These are phyloP conservation scores for Pulveroboletus sp. DNA, from an alignment of 768 basidiomycete genomes.

Conservation along the genomic window DNA sequence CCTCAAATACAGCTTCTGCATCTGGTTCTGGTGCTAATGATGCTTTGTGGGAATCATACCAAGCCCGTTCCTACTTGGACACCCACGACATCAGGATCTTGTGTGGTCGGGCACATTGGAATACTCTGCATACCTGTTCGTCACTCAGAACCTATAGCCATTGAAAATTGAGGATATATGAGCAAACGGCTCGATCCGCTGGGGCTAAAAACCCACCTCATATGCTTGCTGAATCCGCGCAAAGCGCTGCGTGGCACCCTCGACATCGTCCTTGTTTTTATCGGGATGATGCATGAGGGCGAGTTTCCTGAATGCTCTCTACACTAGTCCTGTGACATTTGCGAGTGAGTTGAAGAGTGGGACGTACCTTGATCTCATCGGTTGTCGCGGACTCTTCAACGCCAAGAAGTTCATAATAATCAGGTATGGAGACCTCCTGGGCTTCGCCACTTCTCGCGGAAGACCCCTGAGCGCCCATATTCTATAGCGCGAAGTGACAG, in stretches of 20 bases:
- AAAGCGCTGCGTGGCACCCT: conserved; percentile 84
- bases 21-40: conserved; percentile 78
- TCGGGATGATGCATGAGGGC: conserved; percentile 86
- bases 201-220: conserved; percentile 51
- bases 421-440: conserved; percentile 33
- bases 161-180: neutral
- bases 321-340: conserved; percentile 6
- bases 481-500: neutral
- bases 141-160: conserved; percentile 89
- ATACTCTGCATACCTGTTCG: conserved; percentile 66
- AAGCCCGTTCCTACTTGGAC: conserved; percentile 84
- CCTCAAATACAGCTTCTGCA: conserved; percentile 78
- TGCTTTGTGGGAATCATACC: conserved; percentile 92
- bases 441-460: conserved; percentile 34
- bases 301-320: conserved; percentile 81
- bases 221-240: conserved; percentile 91
- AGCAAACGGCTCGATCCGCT: neutral
- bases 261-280: conserved; percentile 79
- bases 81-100: conserved; percentile 12
- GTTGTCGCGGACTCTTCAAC: conserved; percentile 76
- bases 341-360: neutral
- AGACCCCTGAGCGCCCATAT: conserved; percentile 72
- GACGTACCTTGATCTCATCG: conserved; percentile 81
- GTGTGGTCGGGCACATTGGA: neutral
- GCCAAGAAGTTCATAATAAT: conserved; percentile 81